Conservation (phyloP, 2,329 filamentous ascomycete genomes). For the Penicillium sp. region DNA sequence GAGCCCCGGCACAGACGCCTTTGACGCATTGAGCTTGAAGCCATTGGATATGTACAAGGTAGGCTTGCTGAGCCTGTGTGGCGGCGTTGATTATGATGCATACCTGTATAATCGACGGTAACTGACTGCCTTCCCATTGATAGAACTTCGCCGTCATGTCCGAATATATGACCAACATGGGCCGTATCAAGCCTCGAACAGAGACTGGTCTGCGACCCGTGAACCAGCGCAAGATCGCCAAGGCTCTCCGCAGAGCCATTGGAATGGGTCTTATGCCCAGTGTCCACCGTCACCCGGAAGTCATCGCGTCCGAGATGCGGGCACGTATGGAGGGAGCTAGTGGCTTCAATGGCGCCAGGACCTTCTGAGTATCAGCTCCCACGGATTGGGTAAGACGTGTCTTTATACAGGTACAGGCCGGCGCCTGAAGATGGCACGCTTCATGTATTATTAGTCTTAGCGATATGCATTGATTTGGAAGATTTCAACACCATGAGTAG, state of each 20-base stretch:
- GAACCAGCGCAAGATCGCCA: conserved; percentile 91
- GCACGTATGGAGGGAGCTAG: conserved; percentile 27
- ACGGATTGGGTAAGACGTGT: conserved; percentile 6
- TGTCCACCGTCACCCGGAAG: conserved; percentile 84
- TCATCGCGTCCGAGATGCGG: conserved; percentile 55
- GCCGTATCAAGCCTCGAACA: conserved; percentile 76
- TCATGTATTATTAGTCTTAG: conserved; percentile 28
- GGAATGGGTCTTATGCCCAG: conserved; percentile 91
- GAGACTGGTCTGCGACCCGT: conserved; percentile 79
- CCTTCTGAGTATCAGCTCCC: neutral
- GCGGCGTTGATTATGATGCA: neutral
- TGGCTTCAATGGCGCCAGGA: conserved; percentile 8
- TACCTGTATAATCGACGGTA: neutral
- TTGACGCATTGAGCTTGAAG: conserved; percentile 78
- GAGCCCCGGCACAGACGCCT: conserved; percentile 65
- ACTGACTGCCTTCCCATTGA: conserved; percentile 7
- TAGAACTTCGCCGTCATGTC: conserved; percentile 93
- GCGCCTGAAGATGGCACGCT: conserved; percentile 8
- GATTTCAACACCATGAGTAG: neutral
- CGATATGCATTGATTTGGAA: conserved; percentile 16
- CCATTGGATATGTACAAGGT: conserved; percentile 89
- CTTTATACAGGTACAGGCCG: conserved; percentile 20
- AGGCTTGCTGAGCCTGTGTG: conserved; percentile 22
- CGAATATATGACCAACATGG: conserved; percentile 82
- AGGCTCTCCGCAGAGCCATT: conserved; percentile 85